phyloP scores from a whole-genome alignment of 2,329 filamentous ascomycete species.

The Botrytis fragariae region DNA sequence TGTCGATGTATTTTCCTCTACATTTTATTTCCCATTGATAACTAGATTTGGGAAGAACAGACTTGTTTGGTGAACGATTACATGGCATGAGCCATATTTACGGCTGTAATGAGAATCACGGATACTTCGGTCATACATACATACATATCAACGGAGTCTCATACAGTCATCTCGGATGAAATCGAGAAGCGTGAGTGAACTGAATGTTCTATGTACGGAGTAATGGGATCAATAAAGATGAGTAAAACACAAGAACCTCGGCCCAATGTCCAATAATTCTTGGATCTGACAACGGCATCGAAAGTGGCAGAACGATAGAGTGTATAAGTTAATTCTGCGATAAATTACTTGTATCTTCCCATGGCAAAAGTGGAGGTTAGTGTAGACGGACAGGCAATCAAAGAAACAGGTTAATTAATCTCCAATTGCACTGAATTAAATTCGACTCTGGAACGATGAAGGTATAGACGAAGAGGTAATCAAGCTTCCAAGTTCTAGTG shows the following conservation, averaged over 20 bases:
- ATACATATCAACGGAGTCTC: not conserved
- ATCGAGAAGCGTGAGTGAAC: not conserved
- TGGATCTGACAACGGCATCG: not conserved
- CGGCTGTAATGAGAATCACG: not conserved
- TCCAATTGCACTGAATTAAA: not conserved
- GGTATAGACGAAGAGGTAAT: not conserved
- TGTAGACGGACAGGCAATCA: not conserved
- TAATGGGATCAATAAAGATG: not conserved
- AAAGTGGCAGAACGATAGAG: not conserved
- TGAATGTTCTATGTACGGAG: not conserved
- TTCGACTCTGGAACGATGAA: not conserved
- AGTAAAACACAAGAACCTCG: not conserved
- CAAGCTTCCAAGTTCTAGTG: not conserved
- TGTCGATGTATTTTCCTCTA: constrained; percentile 39
- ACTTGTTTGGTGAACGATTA: not conserved
- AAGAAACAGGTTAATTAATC: not conserved
- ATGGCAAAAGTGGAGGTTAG: not conserved
- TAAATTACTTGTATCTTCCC: not conserved
- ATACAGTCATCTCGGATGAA: not conserved
- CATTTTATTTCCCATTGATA: not conserved
- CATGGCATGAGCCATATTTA: not conserved
- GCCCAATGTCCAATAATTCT: not conserved
- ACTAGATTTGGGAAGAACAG: not conserved
- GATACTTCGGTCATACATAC: not conserved
- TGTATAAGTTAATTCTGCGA: not conserved